A percentile compares a stretch with the other conserved stretches of the same genome.
These are phyloP conservation scores for Aspergillus indologenus DNA, from an alignment of 495 filamentous ascomycete genomes.

Conservation along the genomic window DNA sequence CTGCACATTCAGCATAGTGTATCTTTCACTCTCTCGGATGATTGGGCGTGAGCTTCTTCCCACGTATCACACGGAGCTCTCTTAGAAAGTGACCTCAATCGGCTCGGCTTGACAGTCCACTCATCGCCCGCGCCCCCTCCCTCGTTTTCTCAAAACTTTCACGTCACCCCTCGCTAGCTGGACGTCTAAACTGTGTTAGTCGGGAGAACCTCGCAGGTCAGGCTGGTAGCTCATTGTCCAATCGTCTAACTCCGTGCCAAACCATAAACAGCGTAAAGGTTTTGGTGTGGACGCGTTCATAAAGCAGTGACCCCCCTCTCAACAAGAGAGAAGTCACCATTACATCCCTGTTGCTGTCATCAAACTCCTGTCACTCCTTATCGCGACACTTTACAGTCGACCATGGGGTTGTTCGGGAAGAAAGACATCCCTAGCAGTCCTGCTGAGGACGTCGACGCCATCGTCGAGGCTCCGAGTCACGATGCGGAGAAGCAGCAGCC, in stretches of 20 bases:
- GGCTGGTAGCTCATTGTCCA: background rate
- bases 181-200: background rate
- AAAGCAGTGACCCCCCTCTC: background rate
- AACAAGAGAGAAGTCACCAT: background rate
- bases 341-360: background rate
- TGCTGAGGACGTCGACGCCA: slow-evolving; percentile 19
- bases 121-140: background rate
- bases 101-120: background rate
- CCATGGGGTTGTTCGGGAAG: slow-evolving; percentile 34
- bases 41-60: background rate
- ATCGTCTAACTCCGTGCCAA: background rate
- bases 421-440: slow-evolving; percentile 13
- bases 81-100: background rate
- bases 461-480: slow-evolving; percentile 18
- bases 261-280: background rate
- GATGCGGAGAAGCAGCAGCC: slow-evolving; percentile 37
- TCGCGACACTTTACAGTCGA: background rate
- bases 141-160: background rate
- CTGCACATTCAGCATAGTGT: background rate
- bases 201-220: background rate
- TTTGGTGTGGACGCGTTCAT: background rate
- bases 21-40: background rate
- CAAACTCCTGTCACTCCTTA: slow-evolving; percentile 1
- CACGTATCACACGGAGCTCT: background rate
- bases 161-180: background rate